Conservation (phyloP, 192 early-diverging fungal genomes). For the Chytriomyces sp. region DNA sequence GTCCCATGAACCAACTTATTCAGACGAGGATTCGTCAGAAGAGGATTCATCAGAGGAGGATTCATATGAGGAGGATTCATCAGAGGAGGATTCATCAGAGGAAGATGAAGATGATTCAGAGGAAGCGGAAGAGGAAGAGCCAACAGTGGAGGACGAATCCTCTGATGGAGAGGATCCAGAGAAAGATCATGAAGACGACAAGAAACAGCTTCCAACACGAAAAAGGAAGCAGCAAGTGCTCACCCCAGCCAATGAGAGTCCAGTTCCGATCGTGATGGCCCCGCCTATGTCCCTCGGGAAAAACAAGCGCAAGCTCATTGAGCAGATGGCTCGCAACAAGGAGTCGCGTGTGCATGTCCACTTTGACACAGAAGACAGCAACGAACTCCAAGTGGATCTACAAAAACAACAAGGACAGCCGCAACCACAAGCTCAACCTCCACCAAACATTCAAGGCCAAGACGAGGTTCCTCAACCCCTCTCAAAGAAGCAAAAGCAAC, state of each 20-base stretch:
- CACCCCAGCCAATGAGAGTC: not conserved
- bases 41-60: too few relatives aligned
- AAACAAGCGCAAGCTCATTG: slow-evolving; percentile 13
- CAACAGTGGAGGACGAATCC: not conserved
- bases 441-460: not conserved
- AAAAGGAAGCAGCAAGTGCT: not conserved
- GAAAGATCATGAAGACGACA: not conserved
- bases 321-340: slow-evolving; percentile 5
- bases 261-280: not conserved
- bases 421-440: not conserved
- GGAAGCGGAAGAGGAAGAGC: not conserved
- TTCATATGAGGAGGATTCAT: too few relatives aligned
- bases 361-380: not conserved
- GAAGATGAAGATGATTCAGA: not conserved
- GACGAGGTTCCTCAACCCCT: not conserved
- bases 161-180: not conserved
- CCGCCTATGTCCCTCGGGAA: slow-evolving; percentile 14
- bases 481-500: not conserved
- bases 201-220: not conserved
- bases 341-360: not conserved
- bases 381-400: not conserved
- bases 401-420: not conserved
- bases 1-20: too few relatives aligned
- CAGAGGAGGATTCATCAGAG: not conserved
- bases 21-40: too few relatives aligned